These are phyloP conservation scores for Mycena olivaceomarginata DNA, from an alignment of 768 basidiomycete species.

Conservation along the genomic window DNA sequence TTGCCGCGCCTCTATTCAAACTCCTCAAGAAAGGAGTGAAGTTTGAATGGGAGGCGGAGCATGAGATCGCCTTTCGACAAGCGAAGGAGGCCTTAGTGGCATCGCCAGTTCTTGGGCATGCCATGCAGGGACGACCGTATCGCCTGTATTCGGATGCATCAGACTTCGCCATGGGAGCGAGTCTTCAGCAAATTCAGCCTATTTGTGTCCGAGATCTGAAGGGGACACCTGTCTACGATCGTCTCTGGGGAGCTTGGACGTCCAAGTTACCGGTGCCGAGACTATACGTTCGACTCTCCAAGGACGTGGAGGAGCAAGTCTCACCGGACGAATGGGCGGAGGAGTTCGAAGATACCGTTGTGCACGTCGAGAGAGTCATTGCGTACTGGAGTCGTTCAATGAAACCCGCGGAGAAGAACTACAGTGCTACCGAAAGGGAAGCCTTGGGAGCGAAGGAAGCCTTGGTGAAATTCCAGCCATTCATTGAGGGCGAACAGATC, in stretches of 20 bases:
- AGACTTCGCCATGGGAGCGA: not conserved
- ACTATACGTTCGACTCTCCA: constrained; percentile 21
- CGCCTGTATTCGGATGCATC: too few species aligned
- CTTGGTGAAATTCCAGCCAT: too few species aligned
- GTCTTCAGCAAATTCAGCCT: constrained; percentile 45
- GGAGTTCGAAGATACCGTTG: constrained; percentile 36
- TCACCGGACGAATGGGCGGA: constrained; percentile 15
- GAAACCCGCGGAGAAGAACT: not conserved
- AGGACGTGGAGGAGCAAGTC: not conserved
- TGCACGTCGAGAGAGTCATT: constrained; percentile 49
- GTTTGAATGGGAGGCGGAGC: too few species aligned
- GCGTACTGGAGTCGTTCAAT: not conserved
- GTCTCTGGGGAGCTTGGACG: constrained; percentile 23
- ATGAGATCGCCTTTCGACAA: too few species aligned
- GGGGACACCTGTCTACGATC: constrained; percentile 29
- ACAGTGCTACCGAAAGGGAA: not conserved
- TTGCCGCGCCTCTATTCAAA: constrained; percentile 12
- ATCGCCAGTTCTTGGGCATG: too few species aligned
- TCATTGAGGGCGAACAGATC: too few species aligned
- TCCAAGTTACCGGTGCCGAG: constrained; percentile 20
- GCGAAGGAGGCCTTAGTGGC: too few species aligned
- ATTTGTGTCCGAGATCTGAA: constrained; percentile 38
- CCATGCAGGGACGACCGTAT: too few species aligned
- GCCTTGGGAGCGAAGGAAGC: not conserved
- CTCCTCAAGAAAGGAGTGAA: too few species aligned